Conservation (phyloP, 2,329 filamentous ascomycete species). For the Kalmusia sp. region DNA sequence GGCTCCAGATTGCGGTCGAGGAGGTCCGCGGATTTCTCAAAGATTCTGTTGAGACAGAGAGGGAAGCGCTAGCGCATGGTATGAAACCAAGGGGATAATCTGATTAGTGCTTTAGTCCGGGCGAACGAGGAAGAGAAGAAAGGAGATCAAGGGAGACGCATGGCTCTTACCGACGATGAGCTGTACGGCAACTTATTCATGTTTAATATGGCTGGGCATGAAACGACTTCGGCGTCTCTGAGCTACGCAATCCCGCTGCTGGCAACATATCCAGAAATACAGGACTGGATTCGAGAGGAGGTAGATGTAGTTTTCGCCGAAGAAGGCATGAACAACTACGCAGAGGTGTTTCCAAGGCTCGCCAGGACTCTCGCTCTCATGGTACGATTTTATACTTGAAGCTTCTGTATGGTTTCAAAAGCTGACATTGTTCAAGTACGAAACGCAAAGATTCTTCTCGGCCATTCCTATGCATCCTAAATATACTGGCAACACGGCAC, state of each 20-base stretch:
- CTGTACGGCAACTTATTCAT: slow-evolving; percentile 58
- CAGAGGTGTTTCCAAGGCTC: not conserved
- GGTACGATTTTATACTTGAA: not conserved
- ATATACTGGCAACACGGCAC: not conserved
- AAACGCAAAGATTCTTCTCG: not conserved
- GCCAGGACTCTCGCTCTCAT: not conserved
- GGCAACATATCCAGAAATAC: slow-evolving; percentile 52
- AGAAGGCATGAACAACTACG: not conserved
- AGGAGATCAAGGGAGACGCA: not conserved
- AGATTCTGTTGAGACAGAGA: not conserved
- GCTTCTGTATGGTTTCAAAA: not conserved
- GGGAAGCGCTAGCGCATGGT: not conserved
- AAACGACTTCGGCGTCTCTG: slow-evolving; percentile 56
- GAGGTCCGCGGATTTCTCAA: not conserved
- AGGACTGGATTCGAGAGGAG: slow-evolving; percentile 53
- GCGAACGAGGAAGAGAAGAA: slow-evolving; percentile 2
- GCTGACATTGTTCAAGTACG: not conserved
- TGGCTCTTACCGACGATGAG: slow-evolving; percentile 36
- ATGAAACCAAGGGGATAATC: not conserved
- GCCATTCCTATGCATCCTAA: not conserved
- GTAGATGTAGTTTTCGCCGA: not conserved
- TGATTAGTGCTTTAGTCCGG: not conserved
- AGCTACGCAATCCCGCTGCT: slow-evolving; percentile 54
- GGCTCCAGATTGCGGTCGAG: not conserved
- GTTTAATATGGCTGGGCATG: slow-evolving; percentile 59